Conservation (phyloP, 805 yeast genomes). For the Cyberlindnera xylosilytica region DNA sequence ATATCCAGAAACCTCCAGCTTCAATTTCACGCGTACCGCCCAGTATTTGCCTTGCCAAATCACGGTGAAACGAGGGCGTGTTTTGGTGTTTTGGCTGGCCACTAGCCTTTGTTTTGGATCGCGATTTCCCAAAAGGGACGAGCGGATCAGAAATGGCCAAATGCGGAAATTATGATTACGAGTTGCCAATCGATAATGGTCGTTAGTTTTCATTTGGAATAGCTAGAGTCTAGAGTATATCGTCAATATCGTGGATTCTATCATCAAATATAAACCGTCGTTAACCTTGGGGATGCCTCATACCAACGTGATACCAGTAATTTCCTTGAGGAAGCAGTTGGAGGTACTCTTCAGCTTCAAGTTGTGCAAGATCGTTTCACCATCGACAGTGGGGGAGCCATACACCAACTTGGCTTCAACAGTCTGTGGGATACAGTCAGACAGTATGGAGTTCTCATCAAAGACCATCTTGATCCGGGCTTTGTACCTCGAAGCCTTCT, state of each 20-base stretch:
- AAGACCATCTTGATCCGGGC: conserved; percentile 12
- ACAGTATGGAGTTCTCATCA: conserved; percentile 12
- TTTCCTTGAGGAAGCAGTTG: conserved; percentile 4
- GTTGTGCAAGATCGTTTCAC: conserved; percentile 8
- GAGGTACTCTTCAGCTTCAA: conserved; percentile 12
- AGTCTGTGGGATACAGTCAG: not conserved
- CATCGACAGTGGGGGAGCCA: conserved; percentile 14
- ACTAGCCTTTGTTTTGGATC: not conserved
- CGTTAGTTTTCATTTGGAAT: no score
- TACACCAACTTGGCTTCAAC: conserved; percentile 12
- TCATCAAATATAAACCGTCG: no score
- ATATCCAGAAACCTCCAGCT: not conserved
- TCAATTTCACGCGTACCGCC: not conserved
- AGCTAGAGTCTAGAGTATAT: no score
- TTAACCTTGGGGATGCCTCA: no score
- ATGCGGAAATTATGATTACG: no score
- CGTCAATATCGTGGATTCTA: no score
- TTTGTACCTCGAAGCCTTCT: conserved; percentile 19
- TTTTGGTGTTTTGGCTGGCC: not conserved
- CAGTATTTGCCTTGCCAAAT: not conserved
- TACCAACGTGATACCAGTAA: conserved; percentile 3
- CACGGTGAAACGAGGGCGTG: not conserved
- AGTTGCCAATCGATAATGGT: no score
- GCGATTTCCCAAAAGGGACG: not conserved
- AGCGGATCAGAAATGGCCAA: no score